phyloP scores from a whole-genome alignment of 495 filamentous ascomycete genomes.

The Neurospora pannonica region DNA sequence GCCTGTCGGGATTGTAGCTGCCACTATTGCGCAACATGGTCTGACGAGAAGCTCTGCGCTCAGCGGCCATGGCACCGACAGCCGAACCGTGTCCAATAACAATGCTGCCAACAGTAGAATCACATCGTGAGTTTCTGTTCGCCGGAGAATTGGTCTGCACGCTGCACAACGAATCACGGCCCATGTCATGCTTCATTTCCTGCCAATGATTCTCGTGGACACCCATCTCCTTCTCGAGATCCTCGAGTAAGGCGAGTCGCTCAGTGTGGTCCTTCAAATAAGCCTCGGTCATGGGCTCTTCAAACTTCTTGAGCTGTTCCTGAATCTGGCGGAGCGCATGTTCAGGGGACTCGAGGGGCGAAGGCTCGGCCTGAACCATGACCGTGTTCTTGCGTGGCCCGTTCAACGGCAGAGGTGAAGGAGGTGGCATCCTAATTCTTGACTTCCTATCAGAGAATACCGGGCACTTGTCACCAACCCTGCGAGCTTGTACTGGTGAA shows the following conservation, averaged over 20 bases:
- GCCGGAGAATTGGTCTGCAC: conserved; percentile 23
- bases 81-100: conserved; percentile 11
- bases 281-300: conserved; percentile 19
- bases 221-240: conserved; percentile 46
- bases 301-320: conserved; percentile 38
- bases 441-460: conserved; percentile 41
- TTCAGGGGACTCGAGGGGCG: conserved; percentile 39
- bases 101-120: conserved; percentile 12
- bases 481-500: conserved; percentile 36
- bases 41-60: conserved; percentile 27
- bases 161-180: conserved; percentile 39
- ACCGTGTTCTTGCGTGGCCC: conserved; percentile 21
- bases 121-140: conserved; percentile 16
- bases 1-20: conserved; percentile 13
- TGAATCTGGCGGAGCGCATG: conserved; percentile 40
- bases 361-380: conserved; percentile 32
- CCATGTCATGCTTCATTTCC: conserved; percentile 36
- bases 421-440: conserved; percentile 35
- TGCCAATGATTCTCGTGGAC: conserved; percentile 42
- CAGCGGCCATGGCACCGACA: conserved; percentile 16
- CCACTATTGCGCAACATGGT: conserved; percentile 20
- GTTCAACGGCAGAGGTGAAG: conserved; percentile 37
- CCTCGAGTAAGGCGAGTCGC: conserved; percentile 36
- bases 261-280: conserved; percentile 22
- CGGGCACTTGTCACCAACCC: conserved; percentile 43